Base-by-base conservation (phyloP, 805 yeast genomes). In the Starmera pachycereana region DNA sequence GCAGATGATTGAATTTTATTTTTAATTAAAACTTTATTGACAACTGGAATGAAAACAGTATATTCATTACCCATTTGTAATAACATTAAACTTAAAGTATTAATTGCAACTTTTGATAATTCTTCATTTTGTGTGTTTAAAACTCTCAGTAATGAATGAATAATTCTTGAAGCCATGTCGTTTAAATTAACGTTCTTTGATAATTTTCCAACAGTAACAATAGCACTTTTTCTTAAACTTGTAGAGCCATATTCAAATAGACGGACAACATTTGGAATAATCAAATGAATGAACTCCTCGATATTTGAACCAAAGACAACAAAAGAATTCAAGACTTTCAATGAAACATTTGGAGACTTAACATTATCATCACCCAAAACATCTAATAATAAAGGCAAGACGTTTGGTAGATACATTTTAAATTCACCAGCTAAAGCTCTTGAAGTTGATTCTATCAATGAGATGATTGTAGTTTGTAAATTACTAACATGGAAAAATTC, bases 351-450 rank as follows among this genome's bases (percentile, higher is more conserved):
- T 1, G 70, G 68, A 0, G 86, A 71, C 42, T 72, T 77, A 22
- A 22, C 27, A 22, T 22, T 22, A 43, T 81, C 92, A 39, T 75
- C 76, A 40, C 85, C 94, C 37, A 92, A 66, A 5, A 86, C 81
- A 37, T 80, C 79, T 35, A 92, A 64, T 53, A 92, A 68, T 33
- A 85, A 63, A 0, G 92, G 85, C 33, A 92, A 68, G 2, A 92
- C 75, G 22, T 77, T 77, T 1, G 96, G 84, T 43, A 92, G 66
- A 54, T 81, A 81, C 57, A 80, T 69, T 50, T 87, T 92, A 65
- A 92, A 92, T 54, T 92, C 98, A 8, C 95, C 94, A 42, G 87
- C 95, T 37, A 92, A 65, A 0, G 97, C 88, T 39, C 73, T 75
- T 0, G 96, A 84, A 28, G 92, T 75, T 4, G 88, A 76, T 54